Evolutionary conservation across 108 stramenopile genomes (phyloP), one percentile per base, ranked within the genome.

Genomic region (Cylindrotheca closterium): DNA sequence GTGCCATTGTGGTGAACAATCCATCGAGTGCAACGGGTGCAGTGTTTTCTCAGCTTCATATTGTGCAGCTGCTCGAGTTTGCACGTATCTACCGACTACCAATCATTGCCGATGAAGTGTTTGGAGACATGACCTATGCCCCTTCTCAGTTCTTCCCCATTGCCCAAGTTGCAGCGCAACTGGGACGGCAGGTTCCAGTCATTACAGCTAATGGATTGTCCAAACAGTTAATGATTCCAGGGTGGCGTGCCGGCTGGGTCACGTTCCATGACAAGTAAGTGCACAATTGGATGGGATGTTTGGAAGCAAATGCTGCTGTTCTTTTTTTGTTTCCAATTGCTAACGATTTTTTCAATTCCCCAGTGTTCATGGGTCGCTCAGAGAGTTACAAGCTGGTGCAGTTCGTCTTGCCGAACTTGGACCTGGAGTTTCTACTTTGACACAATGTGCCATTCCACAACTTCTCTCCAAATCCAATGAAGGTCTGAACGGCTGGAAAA

Each of bases 1-100:
- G 84, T 28, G 94, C 85, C 7, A 92, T 97, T 50, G 47, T 97
- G 17, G 64, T 97, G 53, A 97, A 93, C 74, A 97, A 97, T 71
- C 96, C 96, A 2, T 87, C 85, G 68, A 97, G 96, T 78, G 94
- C 96, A 0, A 96, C 95, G 25, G 96, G 96, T 25, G 83, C 83
- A 34, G 90, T 92, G 4, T 96, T 82, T 64, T 81, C 85, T 19
- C 56, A 81, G 65, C 56, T 68, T 18, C 93, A 95, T 69, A 75
- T 95, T 48, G 27, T 34, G 12, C 69, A 81, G 1, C 74, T 95
- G 23, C 61, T 93, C 18, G 56, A 52, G 17, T 65, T 92, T 25
- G 89, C 87, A 26, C 77, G 71, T 24, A 68, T 48, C 49, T 74
- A 84, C 70, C 67, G 62, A 12, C 26, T 96, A 7, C 87, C 89